phyloP scores from a whole-genome alignment of 345 rosid genomes.

The Brassica napus region DNA sequence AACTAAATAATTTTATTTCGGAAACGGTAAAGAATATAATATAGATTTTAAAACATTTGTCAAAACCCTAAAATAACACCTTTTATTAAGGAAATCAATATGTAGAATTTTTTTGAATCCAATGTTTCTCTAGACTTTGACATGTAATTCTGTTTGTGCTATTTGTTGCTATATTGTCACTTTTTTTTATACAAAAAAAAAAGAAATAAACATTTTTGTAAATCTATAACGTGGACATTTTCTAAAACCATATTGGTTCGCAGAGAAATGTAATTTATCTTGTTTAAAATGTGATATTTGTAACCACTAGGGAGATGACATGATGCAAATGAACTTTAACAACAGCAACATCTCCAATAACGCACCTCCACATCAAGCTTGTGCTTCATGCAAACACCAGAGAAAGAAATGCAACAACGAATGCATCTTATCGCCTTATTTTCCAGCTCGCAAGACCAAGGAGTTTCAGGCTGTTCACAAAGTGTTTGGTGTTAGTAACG shows the following conservation, averaged over 20 bases:
- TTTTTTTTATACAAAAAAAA: background rate
- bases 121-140: background rate
- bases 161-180: background rate
- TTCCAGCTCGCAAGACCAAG: conserved; percentile 36
- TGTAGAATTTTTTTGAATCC: background rate
- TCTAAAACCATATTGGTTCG: too few species aligned
- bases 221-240: background rate
- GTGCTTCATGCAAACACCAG: conserved; percentile 48
- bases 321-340: conserved; percentile 33
- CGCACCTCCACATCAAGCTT: conserved; percentile 42
- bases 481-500: conserved; percentile 44
- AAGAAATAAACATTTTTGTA: background rate
- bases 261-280: background rate
- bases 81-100: too few species aligned
- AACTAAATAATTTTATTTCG: background rate
- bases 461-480: conserved; percentile 47
- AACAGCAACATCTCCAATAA: conserved; percentile 1
- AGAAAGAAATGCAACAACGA: conserved; percentile 44
- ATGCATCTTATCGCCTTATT: conserved; percentile 40
- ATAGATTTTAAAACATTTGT: background rate
- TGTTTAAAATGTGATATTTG: background rate
- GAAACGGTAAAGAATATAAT: background rate
- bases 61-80: background rate
- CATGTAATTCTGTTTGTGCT: background rate
- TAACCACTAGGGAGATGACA: conserved; percentile 21